Base-by-base conservation (phyloP, 2,329 filamentous ascomycete species). In the Dactylellina sp. region DNA sequence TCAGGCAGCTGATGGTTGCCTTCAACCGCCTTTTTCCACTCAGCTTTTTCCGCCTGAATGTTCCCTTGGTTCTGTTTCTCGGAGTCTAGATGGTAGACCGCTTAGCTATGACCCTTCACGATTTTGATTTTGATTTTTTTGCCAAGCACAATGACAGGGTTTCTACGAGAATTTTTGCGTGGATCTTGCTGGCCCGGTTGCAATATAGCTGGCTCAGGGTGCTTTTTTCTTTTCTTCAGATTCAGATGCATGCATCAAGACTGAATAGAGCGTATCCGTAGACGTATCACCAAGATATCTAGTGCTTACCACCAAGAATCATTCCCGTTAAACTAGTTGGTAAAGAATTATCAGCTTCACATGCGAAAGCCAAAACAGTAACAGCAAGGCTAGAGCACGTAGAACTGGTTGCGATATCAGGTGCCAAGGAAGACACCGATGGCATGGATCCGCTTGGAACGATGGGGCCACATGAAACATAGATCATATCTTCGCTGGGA, bases 401-500 rank as follows among this genome's bases (percentile, higher is more conserved):
- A 61, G 44, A 53, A 18, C 24, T 32, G 25, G 42, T 59, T 47
- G 66, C 52, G 52, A 53, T 59, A 64, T 64, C 66, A 71, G 66
- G 57, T 71, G 66, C 60, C 66, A 71, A 37, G 59, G 64, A 42
- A 46, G 59, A 64, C 35, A 70, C 64, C 64, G 64, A 56, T 25
- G 16, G 49, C 64, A 70, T 70, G 64, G 64, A 24, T 62, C 56
- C 39, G 18, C 47, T 25, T 46, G 53, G 39, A 55, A 9, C 7
- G 32, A 49, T 39, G 35, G 35, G 59, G 44, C 66, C 46, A 71
- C 60, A 59, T 64, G 59, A 64, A 71, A 71, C 59, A 64, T 9
- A 32, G 16, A 49, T 46, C 37, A 24, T 28, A 14, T 16, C 14
- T 39, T 47, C 56, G 35, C 16, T 2, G 12, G 18, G 28, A 3